Percentiles rank a stretch among this genome's conserved stretches.
Conservation (phyloP, 805 yeast species). For the Starmerella roubikii region DNA sequence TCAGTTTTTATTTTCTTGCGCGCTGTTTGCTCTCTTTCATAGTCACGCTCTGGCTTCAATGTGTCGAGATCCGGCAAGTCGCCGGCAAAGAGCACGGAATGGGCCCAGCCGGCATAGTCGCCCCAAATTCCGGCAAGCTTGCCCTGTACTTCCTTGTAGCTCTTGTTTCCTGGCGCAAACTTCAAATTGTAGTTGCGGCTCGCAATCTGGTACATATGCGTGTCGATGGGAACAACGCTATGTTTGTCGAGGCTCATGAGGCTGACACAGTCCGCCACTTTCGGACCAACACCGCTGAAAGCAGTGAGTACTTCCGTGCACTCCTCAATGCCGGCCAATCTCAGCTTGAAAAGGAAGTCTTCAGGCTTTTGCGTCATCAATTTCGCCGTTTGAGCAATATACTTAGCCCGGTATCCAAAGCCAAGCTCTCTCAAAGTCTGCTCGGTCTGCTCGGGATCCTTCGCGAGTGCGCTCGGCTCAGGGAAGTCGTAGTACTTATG, state of each 20-base stretch:
- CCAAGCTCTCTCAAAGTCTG: constrained; percentile 32
- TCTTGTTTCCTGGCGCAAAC: constrained; percentile 28
- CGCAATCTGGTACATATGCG: constrained; percentile 87
- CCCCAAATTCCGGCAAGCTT: constrained; percentile 69
- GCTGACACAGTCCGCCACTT: constrained; percentile 94
- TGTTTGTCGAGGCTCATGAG: constrained; percentile 81
- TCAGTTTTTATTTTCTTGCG: not conserved
- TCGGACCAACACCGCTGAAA: constrained; percentile 88
- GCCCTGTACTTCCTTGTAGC: constrained; percentile 43
- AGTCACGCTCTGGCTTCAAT: constrained; percentile 5
- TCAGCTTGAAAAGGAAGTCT: constrained; percentile 30
- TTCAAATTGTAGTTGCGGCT: constrained; percentile 56
- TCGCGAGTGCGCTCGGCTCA: constrained; percentile 37
- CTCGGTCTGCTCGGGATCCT: constrained; percentile 26
- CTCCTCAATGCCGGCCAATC: constrained; percentile 35
- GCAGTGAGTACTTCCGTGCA: constrained; percentile 48
- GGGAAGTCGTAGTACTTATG: constrained; percentile 63
- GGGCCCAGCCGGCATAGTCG: constrained; percentile 96
- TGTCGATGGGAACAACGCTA: constrained; percentile 86
- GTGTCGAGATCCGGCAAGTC: constrained; percentile 57
- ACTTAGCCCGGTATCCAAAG: constrained; percentile 89
- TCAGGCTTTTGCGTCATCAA: constrained; percentile 32
- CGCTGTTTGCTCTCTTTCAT: not conserved
- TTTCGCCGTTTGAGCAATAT: constrained; percentile 63
- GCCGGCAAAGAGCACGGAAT: constrained; percentile 79